Evolutionary conservation across 768 basidiomycete species (phyloP).

Genomic region (Tylopilus balloui): DNA sequence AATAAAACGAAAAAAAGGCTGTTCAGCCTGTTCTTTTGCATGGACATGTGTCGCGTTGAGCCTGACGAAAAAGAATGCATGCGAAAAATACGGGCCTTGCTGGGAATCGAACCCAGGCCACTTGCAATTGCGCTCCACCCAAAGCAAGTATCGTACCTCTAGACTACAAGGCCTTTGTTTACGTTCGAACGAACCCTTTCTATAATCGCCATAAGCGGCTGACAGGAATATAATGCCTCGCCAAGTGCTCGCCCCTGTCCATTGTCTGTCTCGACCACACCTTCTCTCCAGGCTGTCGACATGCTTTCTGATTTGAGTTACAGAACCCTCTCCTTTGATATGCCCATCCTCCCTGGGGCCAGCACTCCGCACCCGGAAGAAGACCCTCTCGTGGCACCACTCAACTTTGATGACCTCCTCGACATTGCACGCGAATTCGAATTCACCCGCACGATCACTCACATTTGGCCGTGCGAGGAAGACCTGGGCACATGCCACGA

Average conservation of each 20-base stretch:
- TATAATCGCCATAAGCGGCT: slow-evolving; percentile 8
- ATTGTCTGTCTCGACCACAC: background rate
- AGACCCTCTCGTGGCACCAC: slow-evolving; percentile 5
- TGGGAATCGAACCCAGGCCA: slow-evolving; percentile 41
- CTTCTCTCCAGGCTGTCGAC: slow-evolving; percentile 12
- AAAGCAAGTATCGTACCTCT: slow-evolving; percentile 40
- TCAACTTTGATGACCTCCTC: slow-evolving; percentile 27
- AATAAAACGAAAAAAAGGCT: background rate
- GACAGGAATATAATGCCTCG: slow-evolving; percentile 4
- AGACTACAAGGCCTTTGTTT: slow-evolving; percentile 34
- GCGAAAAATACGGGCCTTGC: slow-evolving; percentile 31
- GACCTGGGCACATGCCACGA: slow-evolving; percentile 8
- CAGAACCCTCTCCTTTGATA: slow-evolving; percentile 5
- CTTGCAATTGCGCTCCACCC: slow-evolving; percentile 27
- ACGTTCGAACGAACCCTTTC: too few species aligned
- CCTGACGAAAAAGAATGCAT: background rate
- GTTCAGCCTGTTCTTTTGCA: background rate
- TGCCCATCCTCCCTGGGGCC: background rate
- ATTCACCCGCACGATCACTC: slow-evolving; percentile 21
- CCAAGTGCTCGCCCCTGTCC: background rate
- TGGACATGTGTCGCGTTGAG: background rate
- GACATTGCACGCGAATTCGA: slow-evolving; percentile 30
- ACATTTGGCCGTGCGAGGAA: slow-evolving; percentile 18
- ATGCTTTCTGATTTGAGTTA: slow-evolving; percentile 21
- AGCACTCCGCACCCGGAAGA: background rate